Conservation (phyloP, 139 green algal species). For the Trebouxia sp. region DNA sequence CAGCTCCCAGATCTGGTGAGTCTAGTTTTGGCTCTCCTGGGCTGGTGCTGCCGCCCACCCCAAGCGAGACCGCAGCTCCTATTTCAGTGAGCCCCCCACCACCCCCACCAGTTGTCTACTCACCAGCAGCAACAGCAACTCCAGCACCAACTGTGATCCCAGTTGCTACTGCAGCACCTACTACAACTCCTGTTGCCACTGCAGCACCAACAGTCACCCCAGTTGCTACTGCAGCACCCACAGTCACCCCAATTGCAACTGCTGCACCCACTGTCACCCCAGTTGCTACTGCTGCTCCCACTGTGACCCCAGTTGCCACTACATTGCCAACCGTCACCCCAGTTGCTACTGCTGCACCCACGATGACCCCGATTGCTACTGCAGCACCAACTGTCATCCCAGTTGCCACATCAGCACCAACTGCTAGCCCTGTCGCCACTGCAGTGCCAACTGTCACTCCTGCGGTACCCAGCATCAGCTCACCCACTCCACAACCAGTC, state of each 20-base stretch:
- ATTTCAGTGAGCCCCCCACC: neutral
- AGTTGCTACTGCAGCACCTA: neutral
- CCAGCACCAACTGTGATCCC: neutral
- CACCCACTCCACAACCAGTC: no score
- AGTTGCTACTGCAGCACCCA: neutral
- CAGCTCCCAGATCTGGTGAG: no score
- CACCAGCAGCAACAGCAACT: neutral
- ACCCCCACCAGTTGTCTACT: neutral
- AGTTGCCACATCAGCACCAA: no score
- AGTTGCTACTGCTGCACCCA: no score
- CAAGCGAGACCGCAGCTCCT: neutral
- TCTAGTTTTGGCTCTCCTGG: neutral
- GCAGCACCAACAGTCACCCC: neutral
- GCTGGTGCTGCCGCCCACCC: neutral
- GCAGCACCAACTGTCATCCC: no score
- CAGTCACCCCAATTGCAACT: neutral
- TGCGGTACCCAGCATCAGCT: no score
- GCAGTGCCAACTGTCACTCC: no score
- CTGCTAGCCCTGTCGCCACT: no score
- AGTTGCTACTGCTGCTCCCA: neutral
- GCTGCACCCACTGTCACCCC: neutral
- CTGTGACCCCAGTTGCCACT: no score
- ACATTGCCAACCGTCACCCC: no score
- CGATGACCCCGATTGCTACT: no score
- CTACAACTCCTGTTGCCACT: neutral